A percentile compares a stretch with the other conserved stretches of the same genome.
These are phyloP conservation scores for Clarireedia hainanense DNA, from an alignment of 2,329 filamentous ascomycete species.

Conservation along the genomic window DNA sequence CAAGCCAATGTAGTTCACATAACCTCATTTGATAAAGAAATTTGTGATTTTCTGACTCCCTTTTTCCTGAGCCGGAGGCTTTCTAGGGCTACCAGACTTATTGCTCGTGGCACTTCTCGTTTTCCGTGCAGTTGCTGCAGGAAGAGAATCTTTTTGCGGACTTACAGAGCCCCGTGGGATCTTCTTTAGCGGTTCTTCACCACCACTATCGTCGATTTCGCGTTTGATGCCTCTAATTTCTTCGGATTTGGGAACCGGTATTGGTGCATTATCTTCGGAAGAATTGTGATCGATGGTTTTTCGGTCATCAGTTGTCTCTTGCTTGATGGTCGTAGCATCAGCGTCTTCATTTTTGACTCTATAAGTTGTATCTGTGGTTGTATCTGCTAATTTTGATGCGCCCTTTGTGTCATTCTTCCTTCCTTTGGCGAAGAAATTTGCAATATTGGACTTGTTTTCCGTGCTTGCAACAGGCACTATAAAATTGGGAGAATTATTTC, in stretches of 20 bases:
- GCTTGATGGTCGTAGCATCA: constrained; percentile 16
- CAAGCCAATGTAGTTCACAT: not conserved
- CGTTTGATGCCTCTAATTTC: constrained; percentile 23
- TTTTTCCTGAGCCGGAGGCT: constrained; percentile 18
- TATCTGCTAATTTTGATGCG: not conserved
- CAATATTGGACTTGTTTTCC: constrained; percentile 88
- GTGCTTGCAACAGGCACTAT: constrained; percentile 75
- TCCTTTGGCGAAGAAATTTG: constrained; percentile 76
- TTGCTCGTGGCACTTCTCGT: constrained; percentile 28
- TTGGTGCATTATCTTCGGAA: constrained; percentile 24
- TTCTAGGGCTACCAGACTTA: constrained; percentile 22
- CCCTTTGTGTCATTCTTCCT: constrained; percentile 14
- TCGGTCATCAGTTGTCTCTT: constrained; percentile 15
- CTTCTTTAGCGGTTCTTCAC: constrained; percentile 22
- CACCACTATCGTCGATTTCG: constrained; percentile 21
- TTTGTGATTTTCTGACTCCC: constrained; percentile 41
- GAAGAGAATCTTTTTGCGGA: constrained; percentile 12
- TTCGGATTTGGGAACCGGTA: constrained; percentile 17
- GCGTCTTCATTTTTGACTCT: constrained; percentile 14
- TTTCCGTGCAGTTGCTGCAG: constrained; percentile 19
- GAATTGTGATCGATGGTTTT: constrained; percentile 21
- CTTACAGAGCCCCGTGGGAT: constrained; percentile 16
- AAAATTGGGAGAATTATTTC: constrained; percentile 80
- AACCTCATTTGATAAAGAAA: constrained; percentile 38
- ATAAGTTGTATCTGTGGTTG: constrained; percentile 9